A percentile compares a stretch with the other conserved stretches of the same genome.
Evolutionary conservation across 495 filamentous ascomycete species (phyloP).

Genomic region (Talaromyces wortmannii): DNA sequence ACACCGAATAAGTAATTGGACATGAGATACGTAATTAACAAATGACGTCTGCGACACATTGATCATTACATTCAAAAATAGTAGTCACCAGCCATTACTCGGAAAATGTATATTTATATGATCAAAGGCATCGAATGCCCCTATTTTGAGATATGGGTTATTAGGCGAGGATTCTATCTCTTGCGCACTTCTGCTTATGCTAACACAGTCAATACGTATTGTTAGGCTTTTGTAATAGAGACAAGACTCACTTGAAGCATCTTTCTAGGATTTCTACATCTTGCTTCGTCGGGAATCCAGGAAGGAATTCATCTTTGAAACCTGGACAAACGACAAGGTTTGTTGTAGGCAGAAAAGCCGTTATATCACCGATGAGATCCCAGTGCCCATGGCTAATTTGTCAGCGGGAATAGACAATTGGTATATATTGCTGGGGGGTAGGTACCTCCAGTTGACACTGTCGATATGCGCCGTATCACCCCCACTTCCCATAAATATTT

Average conservation of each 20-base stretch:
- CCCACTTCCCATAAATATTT: conserved; percentile 40
- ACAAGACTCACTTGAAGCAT: conserved; percentile 29
- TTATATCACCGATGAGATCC: conserved; percentile 53
- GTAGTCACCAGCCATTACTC: no score
- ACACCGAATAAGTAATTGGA: no score
- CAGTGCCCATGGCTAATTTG: conserved; percentile 46
- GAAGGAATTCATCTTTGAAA: conserved; percentile 36
- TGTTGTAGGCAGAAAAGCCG: conserved; percentile 40
- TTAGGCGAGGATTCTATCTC: conserved; percentile 43
- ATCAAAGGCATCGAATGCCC: conserved; percentile 41
- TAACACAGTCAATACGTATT: neutral
- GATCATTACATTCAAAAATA: no score
- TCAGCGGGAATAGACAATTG: neutral
- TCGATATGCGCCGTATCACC: conserved; percentile 40
- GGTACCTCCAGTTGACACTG: conserved; percentile 47
- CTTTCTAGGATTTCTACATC: conserved; percentile 31
- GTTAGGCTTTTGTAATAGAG: neutral
- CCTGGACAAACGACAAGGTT: conserved; percentile 51
- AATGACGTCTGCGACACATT: no score
- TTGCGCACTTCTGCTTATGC: conserved; percentile 20
- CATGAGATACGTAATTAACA: no score
- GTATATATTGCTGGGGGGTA: neutral
- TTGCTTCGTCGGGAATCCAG: conserved; percentile 43
- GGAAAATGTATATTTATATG: no score
- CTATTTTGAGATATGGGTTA: conserved; percentile 22